Base-by-base conservation (phyloP, 169 alveolate species). In the Theileria parva region DNA sequence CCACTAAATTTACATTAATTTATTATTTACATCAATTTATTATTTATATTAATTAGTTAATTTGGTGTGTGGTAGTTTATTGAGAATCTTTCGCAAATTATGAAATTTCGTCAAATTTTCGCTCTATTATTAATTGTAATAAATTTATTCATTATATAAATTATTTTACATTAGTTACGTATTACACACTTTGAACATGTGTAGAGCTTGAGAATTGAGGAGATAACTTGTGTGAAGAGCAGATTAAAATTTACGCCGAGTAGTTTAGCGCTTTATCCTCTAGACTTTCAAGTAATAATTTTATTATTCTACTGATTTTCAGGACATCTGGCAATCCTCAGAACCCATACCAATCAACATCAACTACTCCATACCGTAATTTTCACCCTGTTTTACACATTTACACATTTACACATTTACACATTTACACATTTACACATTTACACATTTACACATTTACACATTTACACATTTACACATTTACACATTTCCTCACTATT, bases 321-420 rank as follows among this genome's bases (percentile, higher is more conserved):
- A 81, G 88, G 85, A 81, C 65, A 81, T 27, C 30, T 81, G 88
- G 88, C 88, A 81, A 28, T 73, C 88, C 5, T 66, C 88, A 3
- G 39, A 53, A 48, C 88, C 88, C 1, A 64, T 81, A 28, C 88
- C 88, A 30, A 79, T 81, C 25, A 84, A 74, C 73, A 51, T 81
- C 53, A 81, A 81, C 74, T 81, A 44, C 74, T 81, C 88, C 0
- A 84, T 81, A 30, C 85, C 88, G 88, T 81, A 61, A 61, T 74
- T 44, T 11, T 4, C 44, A 60, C 37, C 0, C 67, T 8, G 30
- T 2, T 32, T 32, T 32, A n/a, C n/a, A n/a, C n/a, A n/a, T 32
- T 5, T 32, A 32, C 5, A 32, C 37, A 2, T 2, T 32, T 32
- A 32, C 37, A 32, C 37, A 32, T 32, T 11, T 44, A 44, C 12